phyloP scores from a whole-genome alignment of 345 rosid species.

The Brassica incana region DNA sequence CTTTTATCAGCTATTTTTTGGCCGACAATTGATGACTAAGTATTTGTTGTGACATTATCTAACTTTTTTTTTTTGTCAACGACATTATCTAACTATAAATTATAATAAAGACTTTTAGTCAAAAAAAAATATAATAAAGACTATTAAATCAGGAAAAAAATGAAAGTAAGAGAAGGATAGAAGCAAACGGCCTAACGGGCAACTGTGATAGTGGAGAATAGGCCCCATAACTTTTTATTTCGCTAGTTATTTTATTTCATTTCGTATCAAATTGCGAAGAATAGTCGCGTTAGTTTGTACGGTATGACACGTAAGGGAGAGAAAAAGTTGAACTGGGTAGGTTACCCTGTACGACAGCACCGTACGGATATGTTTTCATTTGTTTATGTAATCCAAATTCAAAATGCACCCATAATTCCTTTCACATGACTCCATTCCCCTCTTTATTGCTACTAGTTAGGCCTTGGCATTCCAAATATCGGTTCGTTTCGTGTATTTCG shows the following conservation, averaged over 20 bases:
- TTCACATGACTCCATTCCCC: constrained; percentile 27
- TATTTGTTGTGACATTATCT: not conserved
- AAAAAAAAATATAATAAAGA: not conserved
- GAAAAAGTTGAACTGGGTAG: constrained; percentile 17
- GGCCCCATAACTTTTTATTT: constrained; percentile 12
- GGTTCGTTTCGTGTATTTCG: too few relatives aligned
- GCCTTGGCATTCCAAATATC: too few relatives aligned
- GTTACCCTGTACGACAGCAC: constrained; percentile 29
- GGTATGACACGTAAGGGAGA: constrained; percentile 39
- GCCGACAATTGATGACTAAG: not conserved
- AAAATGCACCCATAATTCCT: constrained; percentile 7
- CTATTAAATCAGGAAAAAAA: not conserved
- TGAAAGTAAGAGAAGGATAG: not conserved
- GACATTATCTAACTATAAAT: not conserved
- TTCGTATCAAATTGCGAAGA: constrained; percentile 14
- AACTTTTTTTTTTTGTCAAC: not conserved
- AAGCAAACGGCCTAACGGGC: constrained; percentile 27
- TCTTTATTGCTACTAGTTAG: not conserved
- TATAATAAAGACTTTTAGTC: too few relatives aligned
- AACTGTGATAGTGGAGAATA: constrained; percentile 3
- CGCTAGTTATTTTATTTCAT: not conserved
- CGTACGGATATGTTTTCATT: constrained; percentile 25
- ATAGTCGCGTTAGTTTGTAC: constrained; percentile 40
- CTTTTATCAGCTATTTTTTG: not conserved
- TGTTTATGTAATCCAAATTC: not conserved